Percentiles rank a stretch among this genome's conserved stretches.
Conservation (phyloP, 73 alveolate genomes). For the Effrenium voratum region DNA sequence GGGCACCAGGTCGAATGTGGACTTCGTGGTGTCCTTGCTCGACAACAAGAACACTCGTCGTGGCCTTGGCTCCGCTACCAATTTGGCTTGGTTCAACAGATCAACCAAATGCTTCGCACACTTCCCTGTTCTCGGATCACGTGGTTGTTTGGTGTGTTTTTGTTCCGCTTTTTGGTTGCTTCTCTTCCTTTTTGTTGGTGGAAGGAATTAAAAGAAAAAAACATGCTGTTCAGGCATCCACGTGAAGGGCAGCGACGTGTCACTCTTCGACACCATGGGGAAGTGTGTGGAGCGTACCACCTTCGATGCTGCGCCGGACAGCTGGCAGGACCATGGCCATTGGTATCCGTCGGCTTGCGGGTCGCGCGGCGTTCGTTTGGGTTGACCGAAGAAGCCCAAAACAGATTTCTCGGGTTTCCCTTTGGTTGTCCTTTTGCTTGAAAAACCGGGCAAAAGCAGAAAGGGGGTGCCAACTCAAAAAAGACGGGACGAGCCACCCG, state of each 20-base stretch:
- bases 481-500: background rate
- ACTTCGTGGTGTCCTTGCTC: slow-evolving; percentile 41
- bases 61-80: too few species aligned
- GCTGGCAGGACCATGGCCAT: slow-evolving; percentile 38
- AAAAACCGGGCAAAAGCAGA: background rate
- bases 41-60: slow-evolving; percentile 29
- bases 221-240: slow-evolving; percentile 26
- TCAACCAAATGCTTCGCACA: background rate
- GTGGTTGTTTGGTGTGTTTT: background rate
- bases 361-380: background rate
- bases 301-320: slow-evolving; percentile 83
- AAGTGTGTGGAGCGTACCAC: slow-evolving; percentile 55
- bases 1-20: slow-evolving; percentile 40
- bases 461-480: background rate
- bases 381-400: background rate
- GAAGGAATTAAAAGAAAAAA: background rate
- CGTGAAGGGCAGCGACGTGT: slow-evolving; percentile 64
- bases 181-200: too few species aligned
- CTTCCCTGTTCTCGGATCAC: background rate
- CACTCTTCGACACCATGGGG: slow-evolving; percentile 84
- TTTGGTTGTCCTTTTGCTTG: background rate
- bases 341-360: background rate
- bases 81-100: too few species aligned
- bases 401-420: background rate
- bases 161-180: background rate